These are phyloP conservation scores for Ophiostoma quercus DNA, from an alignment of 2,329 filamentous ascomycete species.

Conservation along the genomic window DNA sequence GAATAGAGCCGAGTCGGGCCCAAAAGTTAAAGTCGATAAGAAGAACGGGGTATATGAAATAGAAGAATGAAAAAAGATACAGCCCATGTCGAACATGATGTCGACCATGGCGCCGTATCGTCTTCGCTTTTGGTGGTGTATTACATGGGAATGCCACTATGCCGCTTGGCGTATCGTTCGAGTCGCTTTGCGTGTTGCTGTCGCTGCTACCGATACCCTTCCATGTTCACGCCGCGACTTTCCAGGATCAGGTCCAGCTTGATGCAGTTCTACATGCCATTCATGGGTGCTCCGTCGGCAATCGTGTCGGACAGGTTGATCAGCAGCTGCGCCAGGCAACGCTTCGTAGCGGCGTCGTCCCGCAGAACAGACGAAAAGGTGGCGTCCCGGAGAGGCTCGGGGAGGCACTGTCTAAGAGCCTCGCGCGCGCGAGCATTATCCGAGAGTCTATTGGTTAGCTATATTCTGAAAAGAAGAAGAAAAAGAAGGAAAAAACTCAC, in stretches of 20 bases:
- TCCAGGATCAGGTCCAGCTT: too few relatives aligned
- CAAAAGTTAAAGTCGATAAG: constrained; percentile 12
- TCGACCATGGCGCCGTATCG: background rate
- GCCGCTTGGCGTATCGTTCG: too few relatives aligned
- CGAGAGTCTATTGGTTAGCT: constrained; percentile 58
- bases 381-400: constrained; percentile 95
- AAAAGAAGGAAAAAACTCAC: constrained; percentile 41
- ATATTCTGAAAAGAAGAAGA: background rate
- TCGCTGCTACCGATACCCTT: too few relatives aligned
- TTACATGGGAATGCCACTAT: too few relatives aligned
- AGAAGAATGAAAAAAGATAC: constrained; percentile 11
- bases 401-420: constrained; percentile 89
- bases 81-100: background rate
- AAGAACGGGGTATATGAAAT: background rate
- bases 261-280: constrained; percentile 18
- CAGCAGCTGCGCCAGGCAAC: constrained; percentile 91
- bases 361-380: constrained; percentile 95
- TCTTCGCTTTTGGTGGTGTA: background rate
- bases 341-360: constrained; percentile 95
- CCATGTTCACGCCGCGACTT: too few relatives aligned
- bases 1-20: background rate
- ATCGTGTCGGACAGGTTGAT: constrained; percentile 94
- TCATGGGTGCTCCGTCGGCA: constrained; percentile 41
- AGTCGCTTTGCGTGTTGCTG: too few relatives aligned
- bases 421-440: constrained; percentile 95